Conservation (phyloP, 139 green algal genomes). For the Ostreobium quekettii region DNA sequence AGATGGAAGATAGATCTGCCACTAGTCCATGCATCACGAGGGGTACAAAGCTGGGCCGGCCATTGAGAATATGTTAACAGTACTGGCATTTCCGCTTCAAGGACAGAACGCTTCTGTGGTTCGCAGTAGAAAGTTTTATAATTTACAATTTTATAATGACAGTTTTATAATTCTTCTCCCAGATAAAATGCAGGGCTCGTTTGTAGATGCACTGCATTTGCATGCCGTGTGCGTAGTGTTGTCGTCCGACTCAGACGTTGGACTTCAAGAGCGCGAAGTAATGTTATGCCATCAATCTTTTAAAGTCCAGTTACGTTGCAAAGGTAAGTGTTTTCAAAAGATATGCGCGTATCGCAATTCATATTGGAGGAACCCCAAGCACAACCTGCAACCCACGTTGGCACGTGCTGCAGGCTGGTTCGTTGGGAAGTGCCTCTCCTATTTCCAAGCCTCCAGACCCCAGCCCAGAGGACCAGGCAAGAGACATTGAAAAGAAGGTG, state of each 20-base stretch:
- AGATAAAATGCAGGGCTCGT: no score
- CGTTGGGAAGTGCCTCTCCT: neutral
- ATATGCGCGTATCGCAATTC: neutral
- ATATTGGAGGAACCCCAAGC: no score
- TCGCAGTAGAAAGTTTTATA: no score
- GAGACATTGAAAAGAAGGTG: conserved; percentile 62
- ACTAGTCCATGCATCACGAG: neutral
- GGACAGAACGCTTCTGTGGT: neutral
- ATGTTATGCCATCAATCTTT: neutral
- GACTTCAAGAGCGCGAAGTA: neutral
- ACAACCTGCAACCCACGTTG: no score
- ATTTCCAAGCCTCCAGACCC: neutral
- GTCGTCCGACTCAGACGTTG: no score
- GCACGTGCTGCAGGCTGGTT: neutral
- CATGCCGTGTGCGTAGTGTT: no score
- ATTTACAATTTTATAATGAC: no score
- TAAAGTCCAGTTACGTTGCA: neutral
- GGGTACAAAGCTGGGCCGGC: neutral
- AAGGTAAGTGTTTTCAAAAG: neutral
- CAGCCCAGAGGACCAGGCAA: conserved; percentile 16
- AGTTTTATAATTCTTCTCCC: no score
- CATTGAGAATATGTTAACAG: neutral
- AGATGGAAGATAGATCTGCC: neutral
- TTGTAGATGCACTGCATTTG: no score
- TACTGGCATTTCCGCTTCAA: neutral